Evolutionary conservation across 2,329 filamentous ascomycete genomes (phyloP).

Genomic region (Metarhizium anisopliae): DNA sequence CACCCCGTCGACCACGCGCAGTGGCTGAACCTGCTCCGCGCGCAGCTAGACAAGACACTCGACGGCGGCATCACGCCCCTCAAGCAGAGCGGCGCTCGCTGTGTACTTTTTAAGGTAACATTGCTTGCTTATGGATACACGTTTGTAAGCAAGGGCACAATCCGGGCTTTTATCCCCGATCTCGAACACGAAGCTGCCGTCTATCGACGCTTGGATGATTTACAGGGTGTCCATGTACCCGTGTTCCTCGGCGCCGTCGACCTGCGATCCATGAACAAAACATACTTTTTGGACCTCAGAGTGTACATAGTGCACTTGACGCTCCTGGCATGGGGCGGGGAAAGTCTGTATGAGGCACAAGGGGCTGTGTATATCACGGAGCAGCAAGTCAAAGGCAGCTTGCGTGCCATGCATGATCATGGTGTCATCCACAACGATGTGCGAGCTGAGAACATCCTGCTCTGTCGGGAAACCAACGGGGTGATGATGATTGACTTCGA

Average conservation of each 20-base stretch:
- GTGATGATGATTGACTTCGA: slow-evolving; percentile 25
- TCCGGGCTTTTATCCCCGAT: slow-evolving; percentile 19
- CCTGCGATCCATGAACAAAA: slow-evolving; percentile 20
- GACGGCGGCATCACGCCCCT: slow-evolving; percentile 22
- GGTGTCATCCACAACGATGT: slow-evolving; percentile 20
- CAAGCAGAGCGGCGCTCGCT: slow-evolving; percentile 21
- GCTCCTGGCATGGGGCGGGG: slow-evolving; percentile 26
- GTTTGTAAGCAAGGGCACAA: slow-evolving; percentile 32
- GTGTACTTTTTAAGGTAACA: slow-evolving; percentile 31
- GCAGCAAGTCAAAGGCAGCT: background rate
- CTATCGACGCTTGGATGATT: slow-evolving; percentile 22
- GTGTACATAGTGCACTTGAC: slow-evolving; percentile 24
- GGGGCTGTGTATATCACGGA: too few species aligned
- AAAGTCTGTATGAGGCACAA: background rate
- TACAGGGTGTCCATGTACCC: slow-evolving; percentile 27
- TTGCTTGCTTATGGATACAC: slow-evolving; percentile 32
- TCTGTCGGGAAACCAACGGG: slow-evolving; percentile 12
- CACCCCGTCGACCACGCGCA: slow-evolving; percentile 20
- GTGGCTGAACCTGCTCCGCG: slow-evolving; percentile 20
- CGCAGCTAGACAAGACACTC: slow-evolving; percentile 20
- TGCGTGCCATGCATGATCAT: slow-evolving; percentile 14
- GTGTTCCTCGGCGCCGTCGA: slow-evolving; percentile 29
- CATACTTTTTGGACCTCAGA: slow-evolving; percentile 22
- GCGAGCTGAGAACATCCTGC: slow-evolving; percentile 17
- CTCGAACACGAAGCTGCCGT: slow-evolving; percentile 26